Evolutionary conservation across 305 asterid species (phyloP).

Genomic region (Caryopteris hybrid): DNA sequence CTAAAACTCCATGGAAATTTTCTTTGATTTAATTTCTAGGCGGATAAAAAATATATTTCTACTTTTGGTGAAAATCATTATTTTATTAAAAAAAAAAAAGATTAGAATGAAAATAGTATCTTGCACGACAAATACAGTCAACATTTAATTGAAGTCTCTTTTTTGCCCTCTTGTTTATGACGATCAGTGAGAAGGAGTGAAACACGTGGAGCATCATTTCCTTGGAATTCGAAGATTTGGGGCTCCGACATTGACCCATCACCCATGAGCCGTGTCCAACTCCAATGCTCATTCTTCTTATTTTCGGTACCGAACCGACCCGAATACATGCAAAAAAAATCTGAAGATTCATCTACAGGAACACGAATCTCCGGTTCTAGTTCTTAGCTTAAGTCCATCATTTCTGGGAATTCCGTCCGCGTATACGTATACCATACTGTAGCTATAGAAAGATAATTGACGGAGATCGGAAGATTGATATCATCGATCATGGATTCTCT

Average conservation of each 20-base stretch:
- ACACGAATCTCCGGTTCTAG: not conserved
- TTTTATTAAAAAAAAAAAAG: too few species aligned
- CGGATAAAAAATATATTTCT: too few species aligned
- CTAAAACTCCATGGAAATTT: too few species aligned
- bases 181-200: not conserved
- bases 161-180: not conserved
- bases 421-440: not conserved
- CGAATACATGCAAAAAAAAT: slow-evolving; percentile 4
- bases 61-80: too few species aligned
- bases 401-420: not conserved
- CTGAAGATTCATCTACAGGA: slow-evolving; percentile 22
- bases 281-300: not conserved
- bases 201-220: slow-evolving; percentile 5
- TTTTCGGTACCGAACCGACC: slow-evolving; percentile 6
- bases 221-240: not conserved
- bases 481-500: slow-evolving; percentile 46
- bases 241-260: slow-evolving; percentile 5
- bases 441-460: not conserved
- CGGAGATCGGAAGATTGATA: not conserved
- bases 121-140: too few species aligned
- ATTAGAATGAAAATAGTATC: too few species aligned
- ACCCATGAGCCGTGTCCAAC: slow-evolving; percentile 24
- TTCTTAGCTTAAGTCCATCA: slow-evolving; percentile 11
- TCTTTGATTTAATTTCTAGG: too few species aligned
- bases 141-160: not conserved